A percentile compares a stretch with the other conserved stretches of the same genome.
Conservation (phyloP, 768 basidiomycete species). For the Trametes punicea region DNA sequence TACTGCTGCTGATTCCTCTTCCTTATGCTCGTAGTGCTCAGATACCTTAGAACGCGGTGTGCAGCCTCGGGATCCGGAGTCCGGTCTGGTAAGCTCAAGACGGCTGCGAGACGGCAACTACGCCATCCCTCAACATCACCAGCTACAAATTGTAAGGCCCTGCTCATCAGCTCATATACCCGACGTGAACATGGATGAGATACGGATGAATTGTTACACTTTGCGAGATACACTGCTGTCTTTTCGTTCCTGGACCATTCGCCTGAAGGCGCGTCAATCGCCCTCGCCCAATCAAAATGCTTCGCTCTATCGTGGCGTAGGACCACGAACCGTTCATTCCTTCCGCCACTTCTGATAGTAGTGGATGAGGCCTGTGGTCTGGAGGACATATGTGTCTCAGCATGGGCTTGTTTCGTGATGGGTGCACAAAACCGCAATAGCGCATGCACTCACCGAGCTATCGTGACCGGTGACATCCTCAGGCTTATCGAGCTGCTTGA, state of each 20-base stretch:
- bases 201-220: slow-evolving; percentile 20
- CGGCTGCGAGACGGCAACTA: not conserved
- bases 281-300: not conserved
- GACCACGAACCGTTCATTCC: slow-evolving; percentile 34
- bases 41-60: no score
- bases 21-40: no score
- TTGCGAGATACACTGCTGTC: slow-evolving; percentile 18
- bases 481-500: slow-evolving; percentile 79
- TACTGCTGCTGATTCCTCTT: no score
- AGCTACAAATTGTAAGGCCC: no score
- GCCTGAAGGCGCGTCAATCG: not conserved
- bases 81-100: not conserved
- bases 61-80: no score
- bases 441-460: slow-evolving; percentile 52
- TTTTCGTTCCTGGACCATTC: not conserved
- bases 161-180: not conserved
- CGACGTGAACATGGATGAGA: not conserved
- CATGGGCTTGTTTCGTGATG: slow-evolving; percentile 7
- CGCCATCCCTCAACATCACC: no score
- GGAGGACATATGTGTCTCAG: slow-evolving; percentile 10
- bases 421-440: not conserved
- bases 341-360: slow-evolving; percentile 91
- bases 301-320: not conserved
- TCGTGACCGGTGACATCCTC: slow-evolving; percentile 85
- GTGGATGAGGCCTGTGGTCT: slow-evolving; percentile 96